phyloP scores from a whole-genome alignment of 257 asterid genomes.

The Gentiana macrophylla region DNA sequence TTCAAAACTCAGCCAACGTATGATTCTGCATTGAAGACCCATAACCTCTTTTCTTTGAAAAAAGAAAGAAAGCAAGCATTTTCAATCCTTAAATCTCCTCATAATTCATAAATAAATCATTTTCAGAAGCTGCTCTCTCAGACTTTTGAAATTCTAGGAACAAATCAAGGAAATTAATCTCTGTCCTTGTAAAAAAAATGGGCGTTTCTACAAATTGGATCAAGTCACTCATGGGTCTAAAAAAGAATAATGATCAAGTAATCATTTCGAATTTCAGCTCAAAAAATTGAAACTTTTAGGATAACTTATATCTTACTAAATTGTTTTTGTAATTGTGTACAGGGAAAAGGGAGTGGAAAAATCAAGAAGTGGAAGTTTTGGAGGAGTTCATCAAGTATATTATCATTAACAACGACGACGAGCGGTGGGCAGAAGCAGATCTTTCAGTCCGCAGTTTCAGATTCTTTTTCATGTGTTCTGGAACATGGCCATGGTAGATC shows the following conservation, averaged over 20 bases:
- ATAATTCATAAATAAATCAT: not conserved
- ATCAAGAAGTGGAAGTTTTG: constrained; percentile 83
- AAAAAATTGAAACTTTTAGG: not conserved
- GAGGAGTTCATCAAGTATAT: constrained; percentile 76
- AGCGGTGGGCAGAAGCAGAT: constrained; percentile 13
- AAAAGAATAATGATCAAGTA: constrained; percentile 48
- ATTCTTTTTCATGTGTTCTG: not conserved
- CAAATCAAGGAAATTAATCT: not conserved
- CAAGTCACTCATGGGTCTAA: constrained; percentile 54
- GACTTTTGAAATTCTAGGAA: not conserved
- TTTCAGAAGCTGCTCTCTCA: not conserved
- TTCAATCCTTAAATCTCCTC: too few relatives aligned
- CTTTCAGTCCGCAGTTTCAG: constrained; percentile 43
- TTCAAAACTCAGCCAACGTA: too few relatives aligned
- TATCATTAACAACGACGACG: constrained; percentile 21
- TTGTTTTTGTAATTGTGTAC: not conserved
- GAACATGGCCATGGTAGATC: not conserved
- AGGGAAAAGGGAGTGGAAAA: constrained; percentile 45
- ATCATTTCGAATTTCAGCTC: not conserved
- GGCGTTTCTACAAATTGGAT: constrained; percentile 91
- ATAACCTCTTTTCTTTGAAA: too few relatives aligned
- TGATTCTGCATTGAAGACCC: too few relatives aligned
- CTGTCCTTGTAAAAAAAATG: constrained; percentile 23
- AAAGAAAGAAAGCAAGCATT: too few relatives aligned
- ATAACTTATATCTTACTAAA: not conserved